Evolutionary conservation across 2,329 filamentous ascomycete genomes (phyloP).

Genomic region (Ophiostoma angusticollis): DNA sequence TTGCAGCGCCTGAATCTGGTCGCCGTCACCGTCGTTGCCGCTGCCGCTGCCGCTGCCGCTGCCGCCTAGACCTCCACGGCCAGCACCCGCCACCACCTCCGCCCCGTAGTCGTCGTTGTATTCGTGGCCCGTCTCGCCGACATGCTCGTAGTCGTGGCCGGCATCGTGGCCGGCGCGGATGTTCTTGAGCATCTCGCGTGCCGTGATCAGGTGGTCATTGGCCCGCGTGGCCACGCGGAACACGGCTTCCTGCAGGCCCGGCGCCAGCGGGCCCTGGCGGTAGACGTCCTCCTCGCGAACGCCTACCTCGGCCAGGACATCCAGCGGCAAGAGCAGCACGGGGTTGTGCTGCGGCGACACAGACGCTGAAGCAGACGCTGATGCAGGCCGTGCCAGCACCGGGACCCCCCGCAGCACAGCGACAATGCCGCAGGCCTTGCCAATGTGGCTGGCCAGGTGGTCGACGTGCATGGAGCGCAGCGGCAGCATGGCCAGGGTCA

Average conservation of each 20-base stretch:
- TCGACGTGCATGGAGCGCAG: conserved; percentile 75
- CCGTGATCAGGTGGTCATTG: conserved; percentile 91
- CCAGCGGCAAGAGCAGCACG: conserved; percentile 65
- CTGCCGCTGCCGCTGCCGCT: neutral
- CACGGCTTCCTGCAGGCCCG: conserved; percentile 75
- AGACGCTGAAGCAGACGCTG: conserved; percentile 26
- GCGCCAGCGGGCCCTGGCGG: conserved; percentile 61
- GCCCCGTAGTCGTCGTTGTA: conserved; percentile 22
- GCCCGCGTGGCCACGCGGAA: conserved; percentile 88
- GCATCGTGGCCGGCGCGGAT: conserved; percentile 59
- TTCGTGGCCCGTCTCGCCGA: conserved; percentile 57
- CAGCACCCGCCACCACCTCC: too few relatives aligned
- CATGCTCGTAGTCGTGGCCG: conserved; percentile 81
- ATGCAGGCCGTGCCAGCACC: conserved; percentile 63
- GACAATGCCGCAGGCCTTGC: conserved; percentile 82
- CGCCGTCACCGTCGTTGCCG: conserved; percentile 22
- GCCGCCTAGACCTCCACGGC: too few relatives aligned
- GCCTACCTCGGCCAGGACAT: conserved; percentile 72
- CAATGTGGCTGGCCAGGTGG: conserved; percentile 87
- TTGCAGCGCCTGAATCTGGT: conserved; percentile 36
- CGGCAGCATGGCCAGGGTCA: conserved; percentile 67
- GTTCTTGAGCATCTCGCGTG: conserved; percentile 77
- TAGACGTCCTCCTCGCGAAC: conserved; percentile 85
- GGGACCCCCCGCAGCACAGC: conserved; percentile 80
- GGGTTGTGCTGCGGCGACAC: conserved; percentile 29